phyloP scores from a whole-genome alignment of 768 basidiomycete genomes.

The Hortiboletus campestris region DNA sequence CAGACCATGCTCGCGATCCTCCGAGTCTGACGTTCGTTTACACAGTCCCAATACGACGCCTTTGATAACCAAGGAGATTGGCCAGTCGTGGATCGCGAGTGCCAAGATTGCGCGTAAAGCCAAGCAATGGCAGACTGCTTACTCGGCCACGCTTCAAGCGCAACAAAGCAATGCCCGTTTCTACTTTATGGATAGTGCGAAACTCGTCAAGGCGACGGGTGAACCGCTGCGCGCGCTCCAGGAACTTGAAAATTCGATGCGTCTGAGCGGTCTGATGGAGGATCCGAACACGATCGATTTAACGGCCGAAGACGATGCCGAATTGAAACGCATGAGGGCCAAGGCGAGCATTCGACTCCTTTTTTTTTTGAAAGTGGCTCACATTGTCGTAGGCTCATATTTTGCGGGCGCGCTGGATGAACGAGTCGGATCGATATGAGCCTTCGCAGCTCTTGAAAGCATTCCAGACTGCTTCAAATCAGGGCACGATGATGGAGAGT shows the following conservation, averaged over 20 bases:
- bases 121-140: conserved; percentile 94
- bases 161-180: conserved; percentile 68
- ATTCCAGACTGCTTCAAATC: conserved; percentile 50
- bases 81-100: conserved; percentile 85
- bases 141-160: conserved; percentile 92
- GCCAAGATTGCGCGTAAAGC: conserved; percentile 97
- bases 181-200: conserved; percentile 88
- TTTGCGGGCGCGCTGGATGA: conserved; percentile 89
- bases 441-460: conserved; percentile 56
- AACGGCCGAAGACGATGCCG: conserved; percentile 49
- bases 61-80: conserved; percentile 58
- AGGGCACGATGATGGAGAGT: conserved; percentile 71
- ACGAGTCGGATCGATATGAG: conserved; percentile 83
- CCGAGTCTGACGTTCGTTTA: conserved; percentile 9
- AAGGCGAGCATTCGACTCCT: conserved; percentile 51
- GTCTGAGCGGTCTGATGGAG: conserved; percentile 45
- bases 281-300: conserved; percentile 52
- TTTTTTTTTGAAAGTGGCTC: not conserved
- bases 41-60: conserved; percentile 28
- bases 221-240: conserved; percentile 83
- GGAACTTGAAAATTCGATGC: conserved; percentile 78
- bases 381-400: conserved; percentile 57
- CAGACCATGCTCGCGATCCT: not conserved
- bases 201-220: conserved; percentile 74
- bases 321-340: conserved; percentile 55